Base-by-base conservation (phyloP, 306 rosid species). In the Medicago ruthenica region DNA sequence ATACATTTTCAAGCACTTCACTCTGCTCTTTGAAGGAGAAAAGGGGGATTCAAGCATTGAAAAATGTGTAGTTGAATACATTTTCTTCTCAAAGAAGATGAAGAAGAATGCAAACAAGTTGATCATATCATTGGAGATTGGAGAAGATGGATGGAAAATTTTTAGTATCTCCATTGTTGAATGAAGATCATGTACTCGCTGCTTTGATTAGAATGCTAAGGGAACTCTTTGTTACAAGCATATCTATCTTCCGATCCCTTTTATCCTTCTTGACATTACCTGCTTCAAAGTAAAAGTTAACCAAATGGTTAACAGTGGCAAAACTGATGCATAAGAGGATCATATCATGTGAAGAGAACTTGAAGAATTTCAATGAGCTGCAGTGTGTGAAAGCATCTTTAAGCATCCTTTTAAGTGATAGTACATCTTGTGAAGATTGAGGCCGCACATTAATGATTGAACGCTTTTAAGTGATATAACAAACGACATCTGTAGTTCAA, bases 21-120 rank as follows among this genome's bases (percentile, higher is more conserved):
- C 27, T 24, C 27, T 24, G 27, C 27, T 24, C n/a, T n/a, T n/a
- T n/a, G n/a, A n/a, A n/a, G n/a, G n/a, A n/a, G n/a, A n/a, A n/a
- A n/a, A n/a, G n/a, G n/a, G n/a, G n/a, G n/a, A n/a, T n/a, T n/a
- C n/a, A n/a, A n/a, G n/a, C 27, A 1, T 24, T 1, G 27, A 24
- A 24, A 24, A 24, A 24, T 24, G 27, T 24, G 27, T 24, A 24
- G 3, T 24, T 24, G 27, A 24, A 24, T 24, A 24, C 27, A 24
- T 24, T 24, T 24, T 24, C 27, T 24, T 24, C 27, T 37, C 81
- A 12, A 89, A 79, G 73, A 87, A 83, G 75, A 79, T 85, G 83
- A 91, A 82, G 83, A 93, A 89, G 42, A 84, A 83, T 20, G 80
- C 63, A 15, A 89, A 69, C n/a, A 88, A 77, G 63, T 45, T 85